A percentile compares a stretch with the other conserved stretches of the same genome.
phyloP scores from a whole-genome alignment of 148 eudicot genomes.

The Camellia sinensis region DNA sequence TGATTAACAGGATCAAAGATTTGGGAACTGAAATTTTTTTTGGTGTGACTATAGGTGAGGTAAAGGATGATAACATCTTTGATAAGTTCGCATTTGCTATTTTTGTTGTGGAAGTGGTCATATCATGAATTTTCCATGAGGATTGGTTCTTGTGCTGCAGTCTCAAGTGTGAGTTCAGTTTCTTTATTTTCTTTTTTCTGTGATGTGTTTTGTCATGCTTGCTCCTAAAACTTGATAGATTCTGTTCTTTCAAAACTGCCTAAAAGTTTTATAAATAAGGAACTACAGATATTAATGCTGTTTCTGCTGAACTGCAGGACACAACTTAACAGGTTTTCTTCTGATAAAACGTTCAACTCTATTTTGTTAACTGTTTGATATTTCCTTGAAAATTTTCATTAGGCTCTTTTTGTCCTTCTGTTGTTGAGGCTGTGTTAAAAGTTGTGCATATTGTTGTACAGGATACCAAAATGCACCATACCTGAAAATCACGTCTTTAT shows the following conservation, averaged over 20 bases:
- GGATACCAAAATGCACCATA: not conserved
- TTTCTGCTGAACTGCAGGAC: not conserved
- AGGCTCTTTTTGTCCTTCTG: not conserved
- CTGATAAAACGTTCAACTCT: not conserved
- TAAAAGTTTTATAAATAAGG: not conserved
- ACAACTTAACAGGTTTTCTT: not conserved
- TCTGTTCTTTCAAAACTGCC: not conserved
- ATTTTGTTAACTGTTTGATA: not conserved
- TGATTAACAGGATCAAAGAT: not conserved
- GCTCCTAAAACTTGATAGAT: no score
- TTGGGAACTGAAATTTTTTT: not conserved
- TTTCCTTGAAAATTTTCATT: not conserved
- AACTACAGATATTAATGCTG: not conserved
- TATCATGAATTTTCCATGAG: not conserved
- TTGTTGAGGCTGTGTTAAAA: not conserved
- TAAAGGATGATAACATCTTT: not conserved
- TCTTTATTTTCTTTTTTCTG: no score
- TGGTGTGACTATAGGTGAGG: not conserved
- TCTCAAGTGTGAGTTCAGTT: not conserved
- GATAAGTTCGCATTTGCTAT: not conserved
- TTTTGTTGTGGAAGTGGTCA: not conserved
- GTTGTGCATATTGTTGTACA: constrained; percentile 3
- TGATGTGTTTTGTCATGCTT: no score
- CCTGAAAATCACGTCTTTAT: not conserved
- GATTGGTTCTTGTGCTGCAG: not conserved